A percentile compares a stretch with the other conserved stretches of the same genome.
These are phyloP conservation scores for Amanita thiersii DNA, from an alignment of 768 basidiomycete genomes.

Conservation along the genomic window DNA sequence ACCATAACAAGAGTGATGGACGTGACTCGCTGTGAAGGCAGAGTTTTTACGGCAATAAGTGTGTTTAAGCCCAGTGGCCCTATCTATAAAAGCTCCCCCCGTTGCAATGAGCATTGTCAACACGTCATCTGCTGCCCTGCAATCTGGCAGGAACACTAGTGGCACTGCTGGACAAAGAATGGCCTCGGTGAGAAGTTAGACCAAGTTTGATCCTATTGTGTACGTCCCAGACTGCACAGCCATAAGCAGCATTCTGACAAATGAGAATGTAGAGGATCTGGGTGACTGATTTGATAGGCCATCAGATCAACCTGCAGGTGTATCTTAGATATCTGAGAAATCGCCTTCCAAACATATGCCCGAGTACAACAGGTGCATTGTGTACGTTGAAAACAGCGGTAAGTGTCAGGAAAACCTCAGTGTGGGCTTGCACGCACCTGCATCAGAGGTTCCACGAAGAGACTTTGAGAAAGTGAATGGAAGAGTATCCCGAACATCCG, in stretches of 20 bases:
- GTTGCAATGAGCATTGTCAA: conserved; percentile 4
- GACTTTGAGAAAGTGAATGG: background rate
- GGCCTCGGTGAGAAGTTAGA: background rate
- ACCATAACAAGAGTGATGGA: conserved; percentile 2
- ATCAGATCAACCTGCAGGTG: conserved; percentile 1
- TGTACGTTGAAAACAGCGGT: background rate
- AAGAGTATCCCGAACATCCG: background rate
- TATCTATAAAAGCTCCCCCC: conserved; percentile 2
- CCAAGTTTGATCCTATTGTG: background rate
- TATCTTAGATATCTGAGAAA: background rate
- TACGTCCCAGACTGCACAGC: conserved; percentile 1
- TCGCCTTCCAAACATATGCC: conserved; percentile 6
- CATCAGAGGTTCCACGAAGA: background rate
- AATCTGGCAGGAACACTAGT: background rate
- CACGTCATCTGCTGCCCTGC: conserved; percentile 3
- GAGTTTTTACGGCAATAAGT: conserved; percentile 1
- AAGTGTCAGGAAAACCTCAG: background rate
- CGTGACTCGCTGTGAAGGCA: conserved; percentile 4
- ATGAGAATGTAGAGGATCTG: conserved; percentile 2
- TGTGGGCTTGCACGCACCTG: background rate
- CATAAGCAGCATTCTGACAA: conserved; percentile 3
- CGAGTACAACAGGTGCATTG: background rate
- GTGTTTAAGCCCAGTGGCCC: conserved; percentile 2
- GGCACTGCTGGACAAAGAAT: background rate
- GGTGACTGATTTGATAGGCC: conserved; percentile 4